A percentile compares a stretch with the other conserved stretches of the same genome.
Conservation (phyloP, 352 stramenopile species). For the Globisporangium nagaii region DNA sequence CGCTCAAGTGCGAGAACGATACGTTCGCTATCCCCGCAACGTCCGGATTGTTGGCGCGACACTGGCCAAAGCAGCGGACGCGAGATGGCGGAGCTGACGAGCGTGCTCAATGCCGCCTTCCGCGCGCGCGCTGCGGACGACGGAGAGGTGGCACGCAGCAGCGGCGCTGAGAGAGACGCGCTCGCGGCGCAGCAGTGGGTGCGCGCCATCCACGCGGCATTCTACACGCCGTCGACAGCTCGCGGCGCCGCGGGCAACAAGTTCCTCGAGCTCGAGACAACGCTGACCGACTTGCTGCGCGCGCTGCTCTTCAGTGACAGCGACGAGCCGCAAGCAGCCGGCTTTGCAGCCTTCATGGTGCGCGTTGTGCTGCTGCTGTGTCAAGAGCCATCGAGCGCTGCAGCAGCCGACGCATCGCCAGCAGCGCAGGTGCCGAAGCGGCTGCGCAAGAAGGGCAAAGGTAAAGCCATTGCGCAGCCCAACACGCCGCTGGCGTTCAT, state of each 20-base stretch:
- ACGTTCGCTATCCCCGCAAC: neutral
- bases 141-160: neutral
- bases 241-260: conserved; percentile 25
- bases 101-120: conserved; percentile 1
- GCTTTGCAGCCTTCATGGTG: conserved; percentile 34
- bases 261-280: conserved; percentile 50
- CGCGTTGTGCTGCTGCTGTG: conserved; percentile 35
- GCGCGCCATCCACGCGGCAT: conserved; percentile 20
- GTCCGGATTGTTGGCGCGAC: no score
- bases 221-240: conserved; percentile 18
- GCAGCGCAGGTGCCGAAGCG: neutral
- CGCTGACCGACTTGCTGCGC: conserved; percentile 24
- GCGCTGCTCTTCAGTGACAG: conserved; percentile 2
- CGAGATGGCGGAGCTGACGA: conserved; percentile 1
- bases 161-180: neutral
- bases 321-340: neutral
- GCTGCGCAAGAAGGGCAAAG: conserved; percentile 14
- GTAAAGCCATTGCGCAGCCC: conserved; percentile 34
- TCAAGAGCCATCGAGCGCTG: conserved; percentile 1
- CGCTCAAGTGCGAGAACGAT: no score
- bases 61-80: neutral
- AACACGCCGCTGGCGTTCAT: conserved; percentile 55
- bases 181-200: conserved; percentile 14
- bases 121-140: neutral
- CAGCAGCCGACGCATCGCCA: neutral